Base-by-base conservation (phyloP, 2,329 filamentous ascomycete genomes). In the Fusarium robinianum region DNA sequence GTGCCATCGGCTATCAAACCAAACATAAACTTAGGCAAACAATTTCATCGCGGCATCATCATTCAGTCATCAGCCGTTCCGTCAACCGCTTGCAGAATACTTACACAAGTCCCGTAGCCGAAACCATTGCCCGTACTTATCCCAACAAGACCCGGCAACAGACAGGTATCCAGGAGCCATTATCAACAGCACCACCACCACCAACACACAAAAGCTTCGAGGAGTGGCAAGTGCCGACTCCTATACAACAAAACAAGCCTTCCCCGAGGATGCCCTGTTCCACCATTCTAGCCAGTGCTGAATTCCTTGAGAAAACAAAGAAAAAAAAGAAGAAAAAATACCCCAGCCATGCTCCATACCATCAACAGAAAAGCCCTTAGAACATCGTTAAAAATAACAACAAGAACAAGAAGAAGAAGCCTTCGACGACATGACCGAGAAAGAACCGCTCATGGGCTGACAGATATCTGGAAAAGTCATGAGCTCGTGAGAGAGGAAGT, bases 401-500 rank as follows among this genome's bases (percentile, higher is more conserved):
- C 39, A 46, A 41, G 42, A 48, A 35, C 49, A 39, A 30, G 33
- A 27, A 46, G 53, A 58, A 62, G 50, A 58, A 58, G 53, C 46
- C 57, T 60, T 62, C 55, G 46, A n/a, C n/a, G n/a, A 44, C 40
- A 48, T 34, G 44, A 38, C 25, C 34, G 44, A 34, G 27, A 49
- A 55, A 53, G 29, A 43, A 45, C 47, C 52, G 49, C 52, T 32
- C 46, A 49, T 58, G 51, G 50, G 48, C 41, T 45, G 46, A 46
- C 41, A 54, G 42, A 46, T 50, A 52, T 48, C 57, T 58, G 53
- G 42, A 41, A 57, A 62, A 41, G 45, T 58, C 64, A 61, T 66
- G 57, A 60, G 53, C 62, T 67, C 64, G 65, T 67, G 61, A 67
- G 63, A 65, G 63, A 63, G 53, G 60, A 63, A 55, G 55, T 61